A percentile compares a stretch with the other conserved stretches of the same genome.
Conservation (phyloP, 805 yeast genomes). For the Candida sithepensis region DNA sequence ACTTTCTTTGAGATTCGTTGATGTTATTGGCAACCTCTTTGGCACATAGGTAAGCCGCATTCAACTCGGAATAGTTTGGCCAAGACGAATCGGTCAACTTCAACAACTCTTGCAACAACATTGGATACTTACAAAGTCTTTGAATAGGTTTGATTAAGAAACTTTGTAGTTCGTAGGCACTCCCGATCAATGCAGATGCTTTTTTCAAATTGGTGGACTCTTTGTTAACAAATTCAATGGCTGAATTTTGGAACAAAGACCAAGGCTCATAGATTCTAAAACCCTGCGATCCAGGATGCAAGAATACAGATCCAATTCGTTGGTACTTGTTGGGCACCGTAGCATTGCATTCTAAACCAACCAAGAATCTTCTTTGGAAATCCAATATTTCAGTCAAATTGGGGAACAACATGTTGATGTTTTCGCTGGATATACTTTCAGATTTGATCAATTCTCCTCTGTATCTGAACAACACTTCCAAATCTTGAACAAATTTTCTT, state of each 20-base stretch:
- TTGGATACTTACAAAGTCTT: slow-evolving; percentile 91
- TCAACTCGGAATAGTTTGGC: slow-evolving; percentile 62
- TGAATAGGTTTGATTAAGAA: slow-evolving; percentile 93
- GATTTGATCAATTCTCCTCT: slow-evolving; percentile 62
- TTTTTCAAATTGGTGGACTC: slow-evolving; percentile 56
- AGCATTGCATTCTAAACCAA: slow-evolving; percentile 87
- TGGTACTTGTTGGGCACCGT: slow-evolving; percentile 70
- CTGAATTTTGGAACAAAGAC: slow-evolving; percentile 87
- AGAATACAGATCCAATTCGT: slow-evolving; percentile 83
- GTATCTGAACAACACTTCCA: slow-evolving; percentile 69
- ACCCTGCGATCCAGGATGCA: slow-evolving; percentile 74
- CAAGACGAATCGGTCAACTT: slow-evolving; percentile 54
- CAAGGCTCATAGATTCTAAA: slow-evolving; percentile 91
- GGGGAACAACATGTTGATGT: slow-evolving; percentile 78
- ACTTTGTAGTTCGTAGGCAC: slow-evolving; percentile 85
- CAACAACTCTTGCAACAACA: slow-evolving; percentile 70
- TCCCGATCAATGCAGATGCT: slow-evolving; percentile 63
- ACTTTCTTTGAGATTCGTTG: slow-evolving; percentile 89
- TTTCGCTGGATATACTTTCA: slow-evolving; percentile 73
- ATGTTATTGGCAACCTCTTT: slow-evolving; percentile 83
- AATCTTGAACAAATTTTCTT: slow-evolving; percentile 86
- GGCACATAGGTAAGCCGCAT: slow-evolving; percentile 66
- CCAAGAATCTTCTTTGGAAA: slow-evolving; percentile 84
- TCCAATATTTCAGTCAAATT: slow-evolving; percentile 80
- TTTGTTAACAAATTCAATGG: slow-evolving; percentile 71